Percentiles rank a stretch among this genome's conserved stretches.
phyloP scores from a whole-genome alignment of 768 basidiomycete genomes.

The Rhodotorula diobovata region DNA sequence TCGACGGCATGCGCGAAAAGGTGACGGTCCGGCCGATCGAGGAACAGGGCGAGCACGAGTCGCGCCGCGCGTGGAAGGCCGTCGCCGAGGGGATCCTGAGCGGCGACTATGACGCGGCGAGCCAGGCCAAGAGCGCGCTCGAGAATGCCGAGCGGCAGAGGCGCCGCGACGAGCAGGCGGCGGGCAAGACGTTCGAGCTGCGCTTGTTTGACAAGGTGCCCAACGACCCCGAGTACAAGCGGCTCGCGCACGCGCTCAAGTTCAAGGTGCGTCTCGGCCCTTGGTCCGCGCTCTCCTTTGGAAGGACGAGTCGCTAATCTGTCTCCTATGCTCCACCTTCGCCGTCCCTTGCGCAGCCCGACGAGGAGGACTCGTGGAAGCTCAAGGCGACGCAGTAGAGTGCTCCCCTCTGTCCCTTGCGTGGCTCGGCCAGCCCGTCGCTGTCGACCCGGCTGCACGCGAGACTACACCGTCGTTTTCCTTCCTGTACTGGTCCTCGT shows the following conservation, averaged over 20 bases:
- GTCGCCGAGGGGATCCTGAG: conserved; percentile 87
- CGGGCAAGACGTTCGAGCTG: conserved; percentile 65
- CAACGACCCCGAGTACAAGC: conserved; percentile 58
- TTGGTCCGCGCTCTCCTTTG: background rate
- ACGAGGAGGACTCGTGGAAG: conserved; percentile 28
- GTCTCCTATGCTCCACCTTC: background rate
- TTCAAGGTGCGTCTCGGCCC: conserved; percentile 32
- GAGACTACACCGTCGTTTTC: too few species aligned
- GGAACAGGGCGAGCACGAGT: conserved; percentile 72
- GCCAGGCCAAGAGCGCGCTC: conserved; percentile 78
- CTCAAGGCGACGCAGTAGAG: conserved; percentile 12
- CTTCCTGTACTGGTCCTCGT: too few species aligned
- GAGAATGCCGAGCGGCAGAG: conserved; percentile 93
- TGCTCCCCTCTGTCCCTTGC: too few species aligned
- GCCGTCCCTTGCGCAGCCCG: conserved; percentile 4
- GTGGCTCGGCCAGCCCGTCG: too few species aligned
- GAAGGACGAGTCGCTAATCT: too few species aligned
- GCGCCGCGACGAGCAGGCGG: conserved; percentile 70
- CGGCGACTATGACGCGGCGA: conserved; percentile 84
- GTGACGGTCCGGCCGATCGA: conserved; percentile 61
- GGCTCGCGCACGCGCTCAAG: conserved; percentile 10
- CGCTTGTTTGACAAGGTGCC: conserved; percentile 71
- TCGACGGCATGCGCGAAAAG: conserved; percentile 62
- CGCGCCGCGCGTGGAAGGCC: conserved; percentile 71
- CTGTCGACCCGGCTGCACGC: too few species aligned